Percentiles rank a stretch among this genome's conserved stretches.
Conservation (phyloP, 352 stramenopile genomes). For the Pythium biforme region DNA sequence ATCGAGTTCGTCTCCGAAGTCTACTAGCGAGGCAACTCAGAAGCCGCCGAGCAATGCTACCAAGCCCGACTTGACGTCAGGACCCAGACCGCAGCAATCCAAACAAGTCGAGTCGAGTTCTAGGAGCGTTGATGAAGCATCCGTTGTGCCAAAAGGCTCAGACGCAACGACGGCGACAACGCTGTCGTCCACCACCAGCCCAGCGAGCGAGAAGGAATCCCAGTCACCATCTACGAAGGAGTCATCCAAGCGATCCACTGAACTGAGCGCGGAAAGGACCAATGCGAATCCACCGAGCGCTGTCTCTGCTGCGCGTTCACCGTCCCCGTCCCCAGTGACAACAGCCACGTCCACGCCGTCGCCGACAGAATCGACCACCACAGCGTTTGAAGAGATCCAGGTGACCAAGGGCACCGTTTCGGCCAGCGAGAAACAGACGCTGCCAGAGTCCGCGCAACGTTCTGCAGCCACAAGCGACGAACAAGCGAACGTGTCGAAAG, state of each 20-base stretch:
- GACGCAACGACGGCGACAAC: background rate
- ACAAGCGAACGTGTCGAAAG: conserved; percentile 1
- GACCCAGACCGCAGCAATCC: no score
- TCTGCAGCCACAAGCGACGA: background rate
- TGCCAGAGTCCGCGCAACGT: no score
- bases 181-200: background rate
- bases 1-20: background rate
- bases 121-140: no score
- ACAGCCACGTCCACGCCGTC: conserved; percentile 5
- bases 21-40: background rate
- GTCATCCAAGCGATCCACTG: background rate
- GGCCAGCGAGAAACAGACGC: no score
- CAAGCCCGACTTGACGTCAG: background rate
- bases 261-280: background rate
- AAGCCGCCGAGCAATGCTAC: background rate
- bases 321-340: conserved; percentile 1
- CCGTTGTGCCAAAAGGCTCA: background rate
- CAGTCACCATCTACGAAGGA: background rate
- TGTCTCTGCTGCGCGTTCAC: background rate
- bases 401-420: no score
- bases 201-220: background rate
- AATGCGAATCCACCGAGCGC: background rate
- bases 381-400: background rate
- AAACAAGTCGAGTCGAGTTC: no score
- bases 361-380: conserved; percentile 12